Base-by-base conservation (phyloP, 2,329 filamentous ascomycete species). In the Exophiala oligosperma region DNA sequence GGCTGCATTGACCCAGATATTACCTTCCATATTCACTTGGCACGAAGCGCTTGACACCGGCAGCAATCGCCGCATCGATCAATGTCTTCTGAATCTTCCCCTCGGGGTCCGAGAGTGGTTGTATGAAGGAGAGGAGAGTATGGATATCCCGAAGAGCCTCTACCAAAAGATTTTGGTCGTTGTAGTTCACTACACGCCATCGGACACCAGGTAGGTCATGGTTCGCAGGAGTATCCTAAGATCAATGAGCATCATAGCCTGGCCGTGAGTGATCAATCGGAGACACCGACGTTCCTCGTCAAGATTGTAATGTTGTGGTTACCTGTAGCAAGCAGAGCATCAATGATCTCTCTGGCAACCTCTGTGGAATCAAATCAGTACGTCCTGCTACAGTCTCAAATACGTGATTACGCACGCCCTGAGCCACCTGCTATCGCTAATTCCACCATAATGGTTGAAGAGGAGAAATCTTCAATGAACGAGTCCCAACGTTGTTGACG, bases 231-330 rank as follows among this genome's bases (percentile, higher is more conserved):
- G 32, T 9, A 6, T 35, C 32, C 32, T 35, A 35, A 35, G 2
- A 35, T 35, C 32, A 29, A 35, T 35, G 32, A 35, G 32, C 32
- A 35, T 9, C 32, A 11, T 35, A 2, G 4, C 32, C 32, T 35
- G 9, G 9, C 8, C 11, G 32, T 56, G 52, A 44, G 41, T 24
- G 14, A 3, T 17, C n/a, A n/a, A 12, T 44, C 11, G 41, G 41
- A 17, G 41, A 12, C 41, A 44, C 41, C 17, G 4, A 79, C 79
- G 49, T 74, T 77, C 62, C 82, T 73, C 1, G 75, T 80, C 1
- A 86, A 68, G 21, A 85, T 71, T 0, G 74, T 68, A 47, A 86
- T 80, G 0, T 83, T 72, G 56, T 86, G 83, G 54, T 78, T 82
- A 8, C 74, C 73, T 2, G 73, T 72, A 2, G 76, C 75, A 2